Conservation (phyloP, 2,329 filamentous ascomycete species). For the Penicillium brevicompactum region DNA sequence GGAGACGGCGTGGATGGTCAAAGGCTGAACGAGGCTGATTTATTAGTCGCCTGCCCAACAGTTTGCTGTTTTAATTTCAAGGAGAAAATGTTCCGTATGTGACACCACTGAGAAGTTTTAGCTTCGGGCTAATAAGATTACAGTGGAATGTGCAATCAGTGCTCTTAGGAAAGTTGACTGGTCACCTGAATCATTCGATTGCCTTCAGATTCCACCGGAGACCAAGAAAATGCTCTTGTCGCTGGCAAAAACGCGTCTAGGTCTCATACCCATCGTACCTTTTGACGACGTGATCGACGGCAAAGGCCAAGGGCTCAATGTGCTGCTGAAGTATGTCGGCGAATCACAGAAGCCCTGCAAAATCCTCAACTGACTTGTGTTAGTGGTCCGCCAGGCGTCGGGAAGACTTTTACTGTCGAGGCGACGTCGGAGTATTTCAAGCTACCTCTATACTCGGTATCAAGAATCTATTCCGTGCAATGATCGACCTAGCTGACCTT, state of each 20-base stretch:
- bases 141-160: slow-evolving; percentile 20
- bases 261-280: slow-evolving; percentile 16
- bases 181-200: slow-evolving; percentile 20
- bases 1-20: slow-evolving; percentile 10
- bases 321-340: slow-evolving; percentile 27
- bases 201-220: slow-evolving; percentile 22
- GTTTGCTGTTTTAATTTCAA: slow-evolving; percentile 26
- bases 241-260: slow-evolving; percentile 17
- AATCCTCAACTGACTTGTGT: slow-evolving; percentile 2
- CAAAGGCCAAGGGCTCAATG: slow-evolving; percentile 35
- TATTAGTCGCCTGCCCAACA: slow-evolving; percentile 21
- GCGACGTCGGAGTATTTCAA: slow-evolving; percentile 30
- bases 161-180: slow-evolving; percentile 18
- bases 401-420: slow-evolving; percentile 41
- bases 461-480: background rate
- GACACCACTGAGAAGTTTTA: slow-evolving; percentile 1
- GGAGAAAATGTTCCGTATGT: slow-evolving; percentile 26
- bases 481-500: slow-evolving; percentile 8
- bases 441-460: slow-evolving; percentile 27
- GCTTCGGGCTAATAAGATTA: slow-evolving; percentile 3
- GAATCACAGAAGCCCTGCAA: slow-evolving; percentile 6
- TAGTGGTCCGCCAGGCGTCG: slow-evolving; percentile 17
- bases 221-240: slow-evolving; percentile 22
- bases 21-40: slow-evolving; percentile 16
- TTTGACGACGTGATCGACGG: slow-evolving; percentile 35